A percentile compares a stretch with the other conserved stretches of the same genome.
phyloP scores from a whole-genome alignment of 331 rosid genomes.

The Pyracantha coccinea region DNA sequence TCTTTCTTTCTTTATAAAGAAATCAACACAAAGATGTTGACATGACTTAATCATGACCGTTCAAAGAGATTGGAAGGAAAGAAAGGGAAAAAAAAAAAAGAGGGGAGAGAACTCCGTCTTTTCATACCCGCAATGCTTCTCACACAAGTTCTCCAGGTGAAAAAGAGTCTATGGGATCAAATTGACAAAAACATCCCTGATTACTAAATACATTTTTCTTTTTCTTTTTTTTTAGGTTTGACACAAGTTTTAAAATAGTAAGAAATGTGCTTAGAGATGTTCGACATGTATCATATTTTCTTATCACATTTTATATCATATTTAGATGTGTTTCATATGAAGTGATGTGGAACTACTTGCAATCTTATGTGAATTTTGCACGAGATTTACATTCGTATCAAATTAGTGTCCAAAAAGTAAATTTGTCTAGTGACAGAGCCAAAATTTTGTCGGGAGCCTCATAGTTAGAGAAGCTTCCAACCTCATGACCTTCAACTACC shows the following conservation, averaged over 20 bases:
- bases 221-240: not conserved
- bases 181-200: conserved; percentile 15
- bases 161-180: not conserved
- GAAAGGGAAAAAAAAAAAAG: too few relatives aligned
- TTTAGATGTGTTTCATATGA: too few relatives aligned
- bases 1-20: too few relatives aligned
- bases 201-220: not conserved
- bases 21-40: too few relatives aligned
- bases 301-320: not conserved
- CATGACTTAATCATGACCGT: accelerated
- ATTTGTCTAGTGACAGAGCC: too few relatives aligned
- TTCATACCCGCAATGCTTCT: too few relatives aligned
- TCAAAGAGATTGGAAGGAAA: too few relatives aligned
- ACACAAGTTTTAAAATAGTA: not conserved
- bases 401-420: too few relatives aligned
- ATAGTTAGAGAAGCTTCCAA: not conserved
- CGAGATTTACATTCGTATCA: too few relatives aligned
- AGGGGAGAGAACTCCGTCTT: too few relatives aligned
- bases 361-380: not conserved
- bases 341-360: not conserved
- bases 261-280: not conserved
- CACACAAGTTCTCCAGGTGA: not conserved
- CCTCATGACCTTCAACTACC: not conserved
- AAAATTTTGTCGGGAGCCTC: too few relatives aligned
- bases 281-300: too few relatives aligned